Percentiles rank a stretch among this genome's conserved stretches.
Evolutionary conservation across 2,329 filamentous ascomycete species (phyloP).

Genomic region (Nemania serpens): DNA sequence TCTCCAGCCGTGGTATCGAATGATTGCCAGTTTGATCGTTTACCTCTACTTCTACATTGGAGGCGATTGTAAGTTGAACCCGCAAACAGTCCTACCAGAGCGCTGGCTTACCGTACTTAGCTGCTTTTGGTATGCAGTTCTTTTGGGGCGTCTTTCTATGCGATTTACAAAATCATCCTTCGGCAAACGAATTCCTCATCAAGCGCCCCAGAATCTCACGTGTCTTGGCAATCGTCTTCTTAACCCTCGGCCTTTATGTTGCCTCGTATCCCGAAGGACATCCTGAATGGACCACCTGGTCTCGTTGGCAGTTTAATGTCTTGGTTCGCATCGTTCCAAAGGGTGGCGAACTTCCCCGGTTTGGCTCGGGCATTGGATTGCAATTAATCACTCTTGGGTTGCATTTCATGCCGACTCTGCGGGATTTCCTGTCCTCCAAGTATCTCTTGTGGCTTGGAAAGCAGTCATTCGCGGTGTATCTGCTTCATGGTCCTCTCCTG

Average conservation of each 20-base stretch:
- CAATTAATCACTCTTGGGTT: conserved; percentile 41
- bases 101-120: conserved; percentile 31
- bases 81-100: not conserved
- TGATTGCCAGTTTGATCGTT: conserved; percentile 51
- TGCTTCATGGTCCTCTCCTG: conserved; percentile 65
- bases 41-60: conserved; percentile 56
- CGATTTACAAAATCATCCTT: conserved; percentile 57
- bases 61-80: conserved; percentile 37
- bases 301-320: conserved; percentile 48
- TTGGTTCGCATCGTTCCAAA: conserved; percentile 52
- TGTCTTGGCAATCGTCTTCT: conserved; percentile 53
- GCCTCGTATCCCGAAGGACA: conserved; percentile 64
- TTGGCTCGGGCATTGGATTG: conserved; percentile 45
- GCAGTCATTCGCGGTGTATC: conserved; percentile 67
- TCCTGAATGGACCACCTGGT: conserved; percentile 59
- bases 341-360: conserved; percentile 52
- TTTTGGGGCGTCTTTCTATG: conserved; percentile 66
- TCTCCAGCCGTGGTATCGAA: conserved; percentile 54
- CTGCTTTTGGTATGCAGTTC: conserved; percentile 60
- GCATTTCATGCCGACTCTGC: conserved; percentile 46
- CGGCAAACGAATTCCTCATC: conserved; percentile 53
- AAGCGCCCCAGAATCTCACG: conserved; percentile 50
- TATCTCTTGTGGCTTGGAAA: conserved; percentile 66
- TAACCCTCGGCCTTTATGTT: conserved; percentile 58
- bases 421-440: conserved; percentile 57